Conservation (phyloP, 345 rosid species). For the Nephelium lappaceum region DNA sequence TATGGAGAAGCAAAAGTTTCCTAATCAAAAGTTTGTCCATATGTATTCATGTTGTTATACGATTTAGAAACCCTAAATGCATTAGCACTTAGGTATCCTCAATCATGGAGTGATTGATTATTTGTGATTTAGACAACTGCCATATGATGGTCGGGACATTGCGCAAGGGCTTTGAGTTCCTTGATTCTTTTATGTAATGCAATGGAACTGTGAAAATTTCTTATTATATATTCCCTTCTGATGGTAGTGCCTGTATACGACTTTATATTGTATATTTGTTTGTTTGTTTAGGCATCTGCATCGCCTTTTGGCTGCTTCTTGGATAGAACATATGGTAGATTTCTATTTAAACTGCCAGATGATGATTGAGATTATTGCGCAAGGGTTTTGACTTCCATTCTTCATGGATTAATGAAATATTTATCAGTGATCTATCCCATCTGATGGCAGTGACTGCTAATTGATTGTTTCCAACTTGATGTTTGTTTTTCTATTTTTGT, state of each 20-base stretch:
- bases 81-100: too few species aligned
- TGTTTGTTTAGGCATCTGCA: background rate
- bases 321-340: background rate
- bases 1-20: too few species aligned
- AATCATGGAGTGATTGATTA: too few species aligned
- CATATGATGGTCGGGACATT: conserved; percentile 33
- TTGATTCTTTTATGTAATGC: background rate
- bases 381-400: conserved; percentile 34
- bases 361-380: conserved; percentile 31
- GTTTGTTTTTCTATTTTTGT: background rate
- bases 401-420: conserved; percentile 23
- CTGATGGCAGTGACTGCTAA: conserved; percentile 19
- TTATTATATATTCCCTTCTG: conserved; percentile 14
- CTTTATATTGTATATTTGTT: background rate
- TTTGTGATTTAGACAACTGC: conserved; percentile 7
- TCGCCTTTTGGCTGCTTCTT: background rate
- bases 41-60: too few species aligned
- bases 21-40: too few species aligned
- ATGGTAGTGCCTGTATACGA: conserved; percentile 6
- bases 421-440: background rate
- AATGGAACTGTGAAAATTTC: conserved; percentile 25
- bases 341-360: conserved; percentile 11
- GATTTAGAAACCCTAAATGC: too few species aligned
- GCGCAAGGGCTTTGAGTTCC: conserved; percentile 45
- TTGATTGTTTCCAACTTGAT: conserved; percentile 2